Evolutionary conservation across 2,329 filamentous ascomycete genomes (phyloP).

Genomic region (Penicillium hordei): DNA sequence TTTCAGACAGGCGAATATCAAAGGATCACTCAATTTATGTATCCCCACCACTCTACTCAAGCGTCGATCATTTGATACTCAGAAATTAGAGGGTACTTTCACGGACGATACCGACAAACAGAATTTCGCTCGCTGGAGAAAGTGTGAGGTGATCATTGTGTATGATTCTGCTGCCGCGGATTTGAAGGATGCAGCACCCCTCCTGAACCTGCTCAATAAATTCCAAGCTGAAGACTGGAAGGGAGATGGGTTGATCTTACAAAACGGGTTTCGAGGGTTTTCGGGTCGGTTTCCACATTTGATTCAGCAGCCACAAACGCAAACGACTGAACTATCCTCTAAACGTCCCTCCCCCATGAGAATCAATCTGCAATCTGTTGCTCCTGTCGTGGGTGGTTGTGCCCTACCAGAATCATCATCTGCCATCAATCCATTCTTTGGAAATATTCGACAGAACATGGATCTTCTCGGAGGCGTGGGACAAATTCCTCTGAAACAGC

Average conservation of each 20-base stretch:
- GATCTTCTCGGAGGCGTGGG: conserved; percentile 92
- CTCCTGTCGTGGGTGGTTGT: conserved; percentile 86
- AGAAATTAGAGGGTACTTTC: conserved; percentile 86
- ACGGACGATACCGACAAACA: conserved; percentile 67
- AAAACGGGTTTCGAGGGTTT: conserved; percentile 79
- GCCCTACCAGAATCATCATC: conserved; percentile 67
- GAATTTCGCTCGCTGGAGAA: conserved; percentile 74
- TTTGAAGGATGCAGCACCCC: conserved; percentile 74
- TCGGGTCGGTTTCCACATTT: conserved; percentile 62
- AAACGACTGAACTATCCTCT: conserved; percentile 35
- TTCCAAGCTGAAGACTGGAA: conserved; percentile 81
- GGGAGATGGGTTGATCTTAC: conserved; percentile 71
- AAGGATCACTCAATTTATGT: conserved; percentile 83
- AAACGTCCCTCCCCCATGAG: conserved; percentile 55
- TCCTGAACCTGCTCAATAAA: conserved; percentile 88
- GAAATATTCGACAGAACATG: conserved; percentile 95
- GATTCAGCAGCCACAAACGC: conserved; percentile 26
- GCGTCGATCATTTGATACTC: conserved; percentile 81
- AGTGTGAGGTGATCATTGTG: conserved; percentile 74
- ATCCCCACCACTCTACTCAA: conserved; percentile 94
- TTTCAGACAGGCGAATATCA: conserved; percentile 71
- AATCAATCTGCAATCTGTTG: conserved; percentile 55
- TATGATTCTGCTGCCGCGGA: conserved; percentile 79
- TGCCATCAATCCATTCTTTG: conserved; percentile 84
- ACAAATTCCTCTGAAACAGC: conserved; percentile 65